Conservation (phyloP, 148 eudicot species). For the Camellia granthamiana region DNA sequence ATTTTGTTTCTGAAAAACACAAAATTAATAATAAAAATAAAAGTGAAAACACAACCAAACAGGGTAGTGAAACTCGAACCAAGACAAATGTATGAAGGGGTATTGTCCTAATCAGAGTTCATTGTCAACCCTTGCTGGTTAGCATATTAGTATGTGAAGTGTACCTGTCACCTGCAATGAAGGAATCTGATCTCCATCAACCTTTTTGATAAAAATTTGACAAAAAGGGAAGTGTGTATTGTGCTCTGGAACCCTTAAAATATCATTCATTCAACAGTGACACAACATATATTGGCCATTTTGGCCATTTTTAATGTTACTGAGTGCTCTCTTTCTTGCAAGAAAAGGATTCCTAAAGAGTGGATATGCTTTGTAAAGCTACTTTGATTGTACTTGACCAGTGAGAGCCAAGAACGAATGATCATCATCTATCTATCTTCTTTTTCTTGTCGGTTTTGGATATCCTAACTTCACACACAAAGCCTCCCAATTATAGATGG, state of each 20-base stretch:
- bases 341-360: constrained; percentile 33
- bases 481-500: neutral
- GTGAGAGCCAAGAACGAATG: constrained; percentile 6
- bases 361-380: constrained; percentile 31
- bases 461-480: constrained; percentile 17
- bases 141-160: constrained; percentile 5
- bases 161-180: neutral
- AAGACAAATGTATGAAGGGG: neutral
- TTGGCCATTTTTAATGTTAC: neutral
- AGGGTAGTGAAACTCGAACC: neutral
- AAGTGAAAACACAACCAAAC: neutral
- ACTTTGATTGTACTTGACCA: constrained; percentile 22
- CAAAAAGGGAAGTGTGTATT: neutral
- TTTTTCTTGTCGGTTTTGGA: constrained; percentile 19
- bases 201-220: constrained; percentile 4
- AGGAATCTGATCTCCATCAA: constrained; percentile 19
- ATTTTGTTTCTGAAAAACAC: too few species aligned
- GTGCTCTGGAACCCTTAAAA: constrained; percentile 5
- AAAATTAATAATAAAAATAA: too few species aligned
- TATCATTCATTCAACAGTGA: neutral
- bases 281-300: neutral
- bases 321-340: constrained; percentile 23
- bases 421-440: neutral
- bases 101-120: neutral
- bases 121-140: constrained; percentile 10